Conservation (phyloP, 345 rosid genomes). For the Acer negundo region DNA sequence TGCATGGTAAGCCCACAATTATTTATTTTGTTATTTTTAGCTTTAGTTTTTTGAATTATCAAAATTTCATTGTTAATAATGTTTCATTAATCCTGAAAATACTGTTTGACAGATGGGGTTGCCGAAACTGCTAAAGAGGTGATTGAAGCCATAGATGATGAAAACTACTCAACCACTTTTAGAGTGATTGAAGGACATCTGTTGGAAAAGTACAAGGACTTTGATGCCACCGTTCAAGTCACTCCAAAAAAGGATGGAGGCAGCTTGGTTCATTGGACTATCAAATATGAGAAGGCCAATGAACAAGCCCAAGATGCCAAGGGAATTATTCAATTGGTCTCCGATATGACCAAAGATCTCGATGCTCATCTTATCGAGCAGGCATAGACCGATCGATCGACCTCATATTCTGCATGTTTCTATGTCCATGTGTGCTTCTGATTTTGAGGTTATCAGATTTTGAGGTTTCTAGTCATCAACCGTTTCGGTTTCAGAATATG, state of each 20-base stretch:
- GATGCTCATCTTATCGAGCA: slow-evolving; percentile 15
- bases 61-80: too few species aligned
- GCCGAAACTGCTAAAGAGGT: slow-evolving; percentile 33
- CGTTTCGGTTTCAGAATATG: too few species aligned
- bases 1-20: too few species aligned
- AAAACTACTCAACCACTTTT: slow-evolving; percentile 29
- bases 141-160: slow-evolving; percentile 39
- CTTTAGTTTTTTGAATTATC: too few species aligned
- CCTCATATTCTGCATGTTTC: not conserved
- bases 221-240: slow-evolving; percentile 20
- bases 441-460: too few species aligned
- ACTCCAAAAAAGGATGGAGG: slow-evolving; percentile 23
- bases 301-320: slow-evolving; percentile 7
- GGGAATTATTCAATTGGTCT: not conserved
- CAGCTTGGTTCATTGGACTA: slow-evolving; percentile 28
- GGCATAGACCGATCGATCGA: not conserved
- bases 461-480: too few species aligned
- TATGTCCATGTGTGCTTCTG: too few species aligned
- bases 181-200: slow-evolving; percentile 39
- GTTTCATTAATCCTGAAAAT: too few species aligned
- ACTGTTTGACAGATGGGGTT: slow-evolving; percentile 22
- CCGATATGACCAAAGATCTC: slow-evolving; percentile 17
- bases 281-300: slow-evolving; percentile 25
- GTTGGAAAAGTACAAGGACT: slow-evolving; percentile 32
- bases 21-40: too few species aligned